Evolutionary conservation across 495 filamentous ascomycete species (phyloP), one percentile per base, ranked within the genome.

Genomic region (Friedmanniomyces endolithicus): DNA sequence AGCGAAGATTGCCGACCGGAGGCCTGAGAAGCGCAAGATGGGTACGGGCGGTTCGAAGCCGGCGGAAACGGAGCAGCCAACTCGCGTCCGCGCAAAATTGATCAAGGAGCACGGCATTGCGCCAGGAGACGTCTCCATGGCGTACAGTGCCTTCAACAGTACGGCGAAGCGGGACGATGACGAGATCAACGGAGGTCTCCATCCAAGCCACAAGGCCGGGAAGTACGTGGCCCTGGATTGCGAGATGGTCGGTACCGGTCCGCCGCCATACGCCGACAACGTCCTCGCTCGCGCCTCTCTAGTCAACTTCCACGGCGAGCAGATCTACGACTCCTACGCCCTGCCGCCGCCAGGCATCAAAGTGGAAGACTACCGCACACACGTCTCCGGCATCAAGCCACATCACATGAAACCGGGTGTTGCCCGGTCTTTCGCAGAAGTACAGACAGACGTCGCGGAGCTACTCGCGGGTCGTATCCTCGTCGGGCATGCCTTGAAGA

Each of bases 151-250:
- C 50, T 58, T 64, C 56, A 39, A 33, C 17, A 73, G 44, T 66
- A 69, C 41, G 14, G 40, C 60, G 53, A 63, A 45, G 52, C 27
- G 52, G 7, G 22, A 44, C 48, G 35, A 50, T 31, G 48, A 52
- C 45, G 54, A 50, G 49, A 46, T 62, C 24, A 80, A 84, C 67
- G 68, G 71, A 20, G 80, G 80, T 16, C 67, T 79, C 6, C 63
- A 65, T 52, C 37, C 61, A 2, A 57, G 60, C 20, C 66, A 74
- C 6, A 78, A 84, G 44, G 64, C 85, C 44, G 90, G 89, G 49
- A 92, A 88, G 75, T 97, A 92, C 64, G 67, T 98, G 43, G 85
- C 87, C 33, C 78, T 98, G 43, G 94, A 98, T 72, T 97, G 92
- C 69, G 92, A 98, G 71, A 98, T 98, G 92, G 90, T 98, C 17